phyloP scores from a whole-genome alignment of 2,329 filamentous ascomycete species.

The Alternaria dauci region DNA sequence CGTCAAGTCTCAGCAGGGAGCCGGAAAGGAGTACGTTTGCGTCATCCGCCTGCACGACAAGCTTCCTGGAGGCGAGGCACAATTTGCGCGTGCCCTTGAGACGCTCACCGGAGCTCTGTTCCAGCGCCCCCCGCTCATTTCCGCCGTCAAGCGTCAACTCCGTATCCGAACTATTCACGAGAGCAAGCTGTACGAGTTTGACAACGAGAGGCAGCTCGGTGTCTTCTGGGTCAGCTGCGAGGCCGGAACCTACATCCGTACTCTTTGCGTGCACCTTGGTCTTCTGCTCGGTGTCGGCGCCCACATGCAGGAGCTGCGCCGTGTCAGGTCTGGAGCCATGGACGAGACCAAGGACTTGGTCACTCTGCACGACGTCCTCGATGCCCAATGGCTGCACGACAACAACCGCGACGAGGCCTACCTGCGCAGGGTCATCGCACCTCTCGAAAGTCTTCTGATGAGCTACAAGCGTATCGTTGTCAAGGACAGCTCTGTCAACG shows the following conservation, averaged over 20 bases:
- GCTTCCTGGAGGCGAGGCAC: conserved; percentile 88
- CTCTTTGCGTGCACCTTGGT: conserved; percentile 93
- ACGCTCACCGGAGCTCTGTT: conserved; percentile 96
- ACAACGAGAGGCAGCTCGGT: conserved; percentile 95
- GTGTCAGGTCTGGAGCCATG: conserved; percentile 95
- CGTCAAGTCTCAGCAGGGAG: conserved; percentile 98
- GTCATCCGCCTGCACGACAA: conserved; percentile 96
- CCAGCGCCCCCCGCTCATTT: conserved; percentile 96
- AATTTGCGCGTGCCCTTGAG: conserved; percentile 93
- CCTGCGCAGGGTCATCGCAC: conserved; percentile 88
- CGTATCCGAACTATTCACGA: conserved; percentile 98
- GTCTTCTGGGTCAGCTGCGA: conserved; percentile 99
- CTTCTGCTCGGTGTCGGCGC: conserved; percentile 81
- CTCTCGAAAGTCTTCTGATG: conserved; percentile 89
- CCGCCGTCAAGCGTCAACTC: conserved; percentile 97
- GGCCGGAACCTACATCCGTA: conserved; percentile 98
- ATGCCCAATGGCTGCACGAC: conserved; percentile 95
- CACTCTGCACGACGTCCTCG: conserved; percentile 92
- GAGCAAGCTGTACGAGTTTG: conserved; percentile 93
- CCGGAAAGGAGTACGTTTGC: conserved; percentile 98
- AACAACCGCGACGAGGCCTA: conserved; percentile 95
- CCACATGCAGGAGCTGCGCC: conserved; percentile 97
- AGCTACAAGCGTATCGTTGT: conserved; percentile 97
- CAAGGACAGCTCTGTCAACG: conserved; percentile 96
- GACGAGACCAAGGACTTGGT: conserved; percentile 88